Evolutionary conservation across 768 basidiomycete species (phyloP).

Genomic region (Crassisporium funariophilum): DNA sequence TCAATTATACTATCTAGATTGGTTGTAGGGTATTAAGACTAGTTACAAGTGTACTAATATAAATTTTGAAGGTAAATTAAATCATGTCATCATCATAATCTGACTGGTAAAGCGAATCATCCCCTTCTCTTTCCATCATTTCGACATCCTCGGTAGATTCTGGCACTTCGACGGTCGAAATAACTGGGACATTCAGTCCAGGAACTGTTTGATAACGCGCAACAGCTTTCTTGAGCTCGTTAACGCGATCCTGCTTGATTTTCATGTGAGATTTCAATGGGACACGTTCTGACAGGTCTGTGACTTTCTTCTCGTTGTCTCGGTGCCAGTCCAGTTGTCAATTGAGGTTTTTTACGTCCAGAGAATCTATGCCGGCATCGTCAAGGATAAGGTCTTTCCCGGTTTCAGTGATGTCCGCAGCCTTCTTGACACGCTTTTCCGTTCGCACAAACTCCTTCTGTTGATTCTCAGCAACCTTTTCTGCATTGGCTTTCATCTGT

Average conservation of each 20-base stretch:
- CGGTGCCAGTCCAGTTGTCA: not conserved
- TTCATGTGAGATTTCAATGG: not conserved
- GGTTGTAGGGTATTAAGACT: no score
- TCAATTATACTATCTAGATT: not conserved
- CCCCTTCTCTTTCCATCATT: not conserved
- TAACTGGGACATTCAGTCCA: not conserved
- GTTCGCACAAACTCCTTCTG: not conserved
- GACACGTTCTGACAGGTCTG: not conserved
- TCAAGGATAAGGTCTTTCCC: not conserved
- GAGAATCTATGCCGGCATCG: not conserved
- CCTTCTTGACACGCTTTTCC: not conserved
- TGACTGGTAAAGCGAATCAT: no score
- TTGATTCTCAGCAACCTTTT: not conserved
- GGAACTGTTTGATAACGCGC: not conserved
- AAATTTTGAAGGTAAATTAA: no score
- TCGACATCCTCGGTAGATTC: not conserved
- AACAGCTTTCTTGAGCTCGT: not conserved
- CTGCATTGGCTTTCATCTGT: not conserved
- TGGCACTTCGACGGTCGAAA: not conserved
- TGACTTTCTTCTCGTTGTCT: not conserved
- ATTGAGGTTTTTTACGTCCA: not conserved
- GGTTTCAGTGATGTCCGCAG: not conserved
- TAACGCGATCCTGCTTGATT: not conserved
- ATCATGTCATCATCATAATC: no score
- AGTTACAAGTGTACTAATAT: no score